A percentile compares a stretch with the other conserved stretches of the same genome.
Evolutionary conservation across 2,329 filamentous ascomycete species (phyloP).

Genomic region (Cladosporium sp.): DNA sequence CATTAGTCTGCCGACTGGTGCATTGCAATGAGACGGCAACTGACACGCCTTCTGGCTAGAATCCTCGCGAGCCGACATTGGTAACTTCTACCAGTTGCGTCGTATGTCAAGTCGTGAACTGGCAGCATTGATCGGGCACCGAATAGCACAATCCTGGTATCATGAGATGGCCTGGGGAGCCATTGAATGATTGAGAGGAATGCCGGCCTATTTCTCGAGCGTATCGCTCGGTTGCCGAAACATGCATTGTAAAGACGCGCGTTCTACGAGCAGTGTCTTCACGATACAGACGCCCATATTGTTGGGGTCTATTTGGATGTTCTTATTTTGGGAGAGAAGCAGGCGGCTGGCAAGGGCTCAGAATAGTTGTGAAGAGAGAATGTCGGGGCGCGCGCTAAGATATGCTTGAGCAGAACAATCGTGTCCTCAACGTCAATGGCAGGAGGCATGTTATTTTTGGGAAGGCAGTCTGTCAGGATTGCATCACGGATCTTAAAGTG

Average conservation of each 20-base stretch:
- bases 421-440: constrained; percentile 2
- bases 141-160: background rate
- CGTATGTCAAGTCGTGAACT: background rate
- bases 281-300: background rate
- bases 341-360: background rate
- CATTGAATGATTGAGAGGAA: background rate
- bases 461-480: background rate
- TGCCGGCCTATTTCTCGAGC: background rate
- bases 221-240: background rate
- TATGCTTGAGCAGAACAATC: background rate
- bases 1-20: background rate
- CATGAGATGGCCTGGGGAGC: background rate
- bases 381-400: background rate
- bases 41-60: background rate
- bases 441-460: background rate
- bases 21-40: background rate
- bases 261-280: background rate
- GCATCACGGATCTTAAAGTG: background rate
- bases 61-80: background rate
- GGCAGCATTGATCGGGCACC: background rate
- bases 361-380: background rate
- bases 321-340: background rate
- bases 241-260: background rate
- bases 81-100: background rate
- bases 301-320: background rate